Base-by-base conservation (phyloP, 2,329 filamentous ascomycete species). In the Claviceps digitariae region DNA sequence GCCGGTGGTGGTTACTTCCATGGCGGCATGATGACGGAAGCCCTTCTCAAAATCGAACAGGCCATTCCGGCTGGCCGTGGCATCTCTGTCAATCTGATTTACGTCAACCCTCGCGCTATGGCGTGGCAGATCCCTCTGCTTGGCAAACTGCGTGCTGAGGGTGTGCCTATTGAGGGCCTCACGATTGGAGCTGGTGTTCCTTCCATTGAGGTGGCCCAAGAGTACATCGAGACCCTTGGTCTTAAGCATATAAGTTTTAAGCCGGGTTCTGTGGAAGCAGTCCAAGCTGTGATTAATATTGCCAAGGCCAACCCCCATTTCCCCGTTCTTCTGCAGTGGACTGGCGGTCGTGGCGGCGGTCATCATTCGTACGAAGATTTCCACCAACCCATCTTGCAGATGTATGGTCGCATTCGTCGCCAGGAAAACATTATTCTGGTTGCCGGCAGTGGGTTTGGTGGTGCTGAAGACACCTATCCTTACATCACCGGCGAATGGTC, bases 361-460 rank as follows among this genome's bases (percentile, higher is more conserved):
- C 90, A 95, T 68, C 90, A 96, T 73, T 95, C 90, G 1, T 95
- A 84, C 57, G 90, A 96, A 67, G 90, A 96, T 68, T 95, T 96
- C 77, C 90, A 95, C 69, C 84, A 90, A 64, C 90, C 90, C 5
- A 84, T 96, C 46, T 74, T 96, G 8, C 83, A 88, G 62, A 94
- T 95, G 87, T 96, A 96, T 67, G 81, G 83, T 60, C 84, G 90
- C 54, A 90, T 96, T 59, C 82, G 90, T 64, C 83, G 88, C 64
- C 86, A 85, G 59, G 78, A 86, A 60, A 96, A 96, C 72, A 83
- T 96, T 57, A 85, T 95, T 56, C 76, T 96, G 12, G 82, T 96
- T 56, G 90, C 90, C 50, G 90, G 90, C 51, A 94, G 87, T 74
- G 90, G 90, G 45, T 95, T 96, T 63, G 90, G 90, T 66, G 87